Percentiles rank a stretch among this genome's conserved stretches.
These are phyloP conservation scores for Amaranthus tricolor DNA, from an alignment of 179 eudicot genomes.

Conservation along the genomic window DNA sequence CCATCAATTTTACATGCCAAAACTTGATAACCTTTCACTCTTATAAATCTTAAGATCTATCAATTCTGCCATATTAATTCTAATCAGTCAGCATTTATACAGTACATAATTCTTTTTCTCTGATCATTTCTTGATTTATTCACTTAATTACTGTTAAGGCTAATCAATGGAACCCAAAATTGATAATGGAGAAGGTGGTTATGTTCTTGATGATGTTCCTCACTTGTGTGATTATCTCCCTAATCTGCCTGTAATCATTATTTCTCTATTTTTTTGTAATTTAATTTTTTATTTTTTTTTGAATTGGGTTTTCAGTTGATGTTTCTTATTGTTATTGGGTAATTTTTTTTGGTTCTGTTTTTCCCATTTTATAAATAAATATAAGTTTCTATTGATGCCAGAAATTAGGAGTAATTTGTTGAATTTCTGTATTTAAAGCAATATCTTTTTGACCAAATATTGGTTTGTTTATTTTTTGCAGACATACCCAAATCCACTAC, in stretches of 20 bases:
- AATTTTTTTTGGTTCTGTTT: not conserved
- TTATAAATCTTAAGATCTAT: slow-evolving; percentile 11
- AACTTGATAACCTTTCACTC: not conserved
- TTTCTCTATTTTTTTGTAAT: not conserved
- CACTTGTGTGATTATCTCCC: slow-evolving; percentile 33
- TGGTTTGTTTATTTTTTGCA: slow-evolving; percentile 31
- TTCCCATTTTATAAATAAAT: no score
- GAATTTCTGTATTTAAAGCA: not conserved
- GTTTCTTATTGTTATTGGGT: slow-evolving; percentile 20
- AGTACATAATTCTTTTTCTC: not conserved
- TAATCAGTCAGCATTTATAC: no score
- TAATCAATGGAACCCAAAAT: slow-evolving; percentile 35
- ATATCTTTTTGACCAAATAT: not conserved
- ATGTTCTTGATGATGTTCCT: slow-evolving; percentile 40
- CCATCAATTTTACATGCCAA: slow-evolving; percentile 17
- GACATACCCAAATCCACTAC: slow-evolving; percentile 70
- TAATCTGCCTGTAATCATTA: slow-evolving; percentile 29
- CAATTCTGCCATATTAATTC: not conserved
- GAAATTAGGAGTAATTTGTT: slow-evolving; percentile 13
- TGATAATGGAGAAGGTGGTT: slow-evolving; percentile 27
- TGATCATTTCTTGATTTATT: not conserved
- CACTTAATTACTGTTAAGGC: not conserved
- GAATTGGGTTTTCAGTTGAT: slow-evolving; percentile 13
- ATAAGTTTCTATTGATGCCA: not conserved
- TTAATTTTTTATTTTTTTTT: not conserved